phyloP scores from a whole-genome alignment of 441 rosid genomes.

The Pelargonium citronellum region DNA sequence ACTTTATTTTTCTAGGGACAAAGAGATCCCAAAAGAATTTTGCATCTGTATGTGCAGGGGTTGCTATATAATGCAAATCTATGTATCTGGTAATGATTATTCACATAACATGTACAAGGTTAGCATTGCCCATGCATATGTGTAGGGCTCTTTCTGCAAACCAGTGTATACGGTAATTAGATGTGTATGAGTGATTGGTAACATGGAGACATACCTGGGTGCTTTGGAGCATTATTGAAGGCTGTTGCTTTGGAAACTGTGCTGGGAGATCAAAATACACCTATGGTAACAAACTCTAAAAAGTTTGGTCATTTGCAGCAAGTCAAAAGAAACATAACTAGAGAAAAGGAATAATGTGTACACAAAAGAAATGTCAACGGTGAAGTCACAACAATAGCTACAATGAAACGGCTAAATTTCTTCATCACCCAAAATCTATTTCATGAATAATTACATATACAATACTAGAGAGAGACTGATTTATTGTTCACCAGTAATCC shows the following conservation, averaged over 20 bases:
- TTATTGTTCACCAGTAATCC: not conserved
- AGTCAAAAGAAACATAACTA: not conserved
- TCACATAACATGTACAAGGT: not conserved
- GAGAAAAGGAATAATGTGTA: not conserved
- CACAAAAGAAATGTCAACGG: not conserved
- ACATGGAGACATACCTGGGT: constrained; percentile 49
- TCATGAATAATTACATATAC: not conserved
- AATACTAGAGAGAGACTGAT: not conserved
- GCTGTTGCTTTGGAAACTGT: constrained; percentile 84
- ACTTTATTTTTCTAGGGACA: no score
- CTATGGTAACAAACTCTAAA: constrained; percentile 33
- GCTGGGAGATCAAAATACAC: constrained; percentile 60
- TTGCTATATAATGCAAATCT: no score
- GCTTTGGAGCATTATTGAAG: constrained; percentile 74
- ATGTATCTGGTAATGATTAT: no score
- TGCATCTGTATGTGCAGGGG: no score
- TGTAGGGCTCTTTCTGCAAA: not conserved
- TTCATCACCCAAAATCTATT: not conserved
- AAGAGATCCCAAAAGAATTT: no score
- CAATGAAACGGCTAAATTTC: not conserved
- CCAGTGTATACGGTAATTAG: not conserved
- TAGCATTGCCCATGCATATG: not conserved
- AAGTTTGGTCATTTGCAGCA: not conserved
- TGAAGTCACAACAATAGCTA: no score
- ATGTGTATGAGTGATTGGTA: not conserved